These are phyloP conservation scores for Cyclanthera cordifolia DNA, from an alignment of 306 rosid species.

Conservation along the genomic window DNA sequence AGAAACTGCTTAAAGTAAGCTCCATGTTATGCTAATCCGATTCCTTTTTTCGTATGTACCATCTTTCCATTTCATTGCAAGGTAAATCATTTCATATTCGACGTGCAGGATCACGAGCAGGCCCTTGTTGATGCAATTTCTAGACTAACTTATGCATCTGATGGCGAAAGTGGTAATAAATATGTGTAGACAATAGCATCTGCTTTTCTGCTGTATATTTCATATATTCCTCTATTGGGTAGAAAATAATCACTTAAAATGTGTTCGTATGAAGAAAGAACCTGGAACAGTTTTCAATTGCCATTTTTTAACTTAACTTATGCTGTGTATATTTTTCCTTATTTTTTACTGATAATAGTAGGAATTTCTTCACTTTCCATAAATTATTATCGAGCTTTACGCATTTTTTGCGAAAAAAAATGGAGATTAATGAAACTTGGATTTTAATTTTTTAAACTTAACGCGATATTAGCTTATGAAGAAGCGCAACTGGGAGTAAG, in stretches of 20 bases:
- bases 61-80: not conserved
- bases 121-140: constrained; percentile 74
- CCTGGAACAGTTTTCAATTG: not conserved
- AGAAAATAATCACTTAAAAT: not conserved
- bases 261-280: constrained; percentile 7
- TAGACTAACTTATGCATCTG: constrained; percentile 67
- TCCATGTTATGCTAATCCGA: constrained; percentile 8
- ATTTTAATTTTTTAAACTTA: too few relatives aligned
- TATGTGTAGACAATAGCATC: not conserved
- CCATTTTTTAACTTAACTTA: not conserved
- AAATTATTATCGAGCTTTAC: not conserved
- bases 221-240: not conserved
- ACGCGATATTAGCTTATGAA: not conserved
- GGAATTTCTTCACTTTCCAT: not conserved
- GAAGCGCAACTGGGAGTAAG: not conserved
- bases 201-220: constrained; percentile 9
- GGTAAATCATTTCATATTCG: not conserved
- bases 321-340: not conserved
- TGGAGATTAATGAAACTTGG: not conserved
- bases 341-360: not conserved
- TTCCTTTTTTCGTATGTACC: not conserved
- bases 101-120: constrained; percentile 70
- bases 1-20: constrained; percentile 62
- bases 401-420: not conserved
- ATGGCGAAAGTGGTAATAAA: constrained; percentile 87